Evolutionary conservation across 805 yeast genomes (phyloP).

Genomic region (Candida maltosa): DNA sequence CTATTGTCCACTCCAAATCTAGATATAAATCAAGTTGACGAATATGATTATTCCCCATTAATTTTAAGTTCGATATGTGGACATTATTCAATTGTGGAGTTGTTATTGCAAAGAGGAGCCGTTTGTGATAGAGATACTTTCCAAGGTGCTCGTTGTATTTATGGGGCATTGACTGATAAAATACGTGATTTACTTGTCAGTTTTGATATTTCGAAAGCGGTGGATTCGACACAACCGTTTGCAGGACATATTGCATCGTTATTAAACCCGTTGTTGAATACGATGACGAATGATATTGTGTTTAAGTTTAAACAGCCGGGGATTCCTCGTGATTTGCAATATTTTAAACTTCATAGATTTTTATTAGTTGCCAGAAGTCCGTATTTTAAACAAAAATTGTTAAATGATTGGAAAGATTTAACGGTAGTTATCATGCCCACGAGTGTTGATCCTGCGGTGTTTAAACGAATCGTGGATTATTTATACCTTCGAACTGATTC

Average conservation of each 20-base stretch:
- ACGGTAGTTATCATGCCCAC: conserved; percentile 16
- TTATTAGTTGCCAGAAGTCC: conserved; percentile 33
- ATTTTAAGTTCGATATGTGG: conserved; percentile 76
- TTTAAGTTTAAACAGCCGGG: conserved; percentile 16
- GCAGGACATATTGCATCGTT: conserved; percentile 64
- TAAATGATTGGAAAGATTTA: conserved; percentile 16
- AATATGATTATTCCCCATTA: conserved; percentile 73
- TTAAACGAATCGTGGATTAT: conserved; percentile 25
- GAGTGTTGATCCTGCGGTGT: conserved; percentile 13
- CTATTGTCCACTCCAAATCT: conserved; percentile 42
- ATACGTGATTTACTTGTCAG: conserved; percentile 57
- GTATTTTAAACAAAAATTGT: conserved; percentile 19
- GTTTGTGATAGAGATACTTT: conserved; percentile 78
- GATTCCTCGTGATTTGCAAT: conserved; percentile 10
- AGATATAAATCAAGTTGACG: conserved; percentile 53
- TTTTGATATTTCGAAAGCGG: conserved; percentile 65
- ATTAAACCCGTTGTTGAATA: conserved; percentile 18
- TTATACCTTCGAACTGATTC: conserved; percentile 29
- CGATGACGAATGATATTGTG: conserved; percentile 30
- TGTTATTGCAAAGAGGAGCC: conserved; percentile 63
- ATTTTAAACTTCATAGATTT: conserved; percentile 24
- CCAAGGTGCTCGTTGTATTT: conserved; percentile 72
- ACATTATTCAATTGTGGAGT: conserved; percentile 58
- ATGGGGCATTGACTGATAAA: conserved; percentile 70
- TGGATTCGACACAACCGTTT: conserved; percentile 68